phyloP scores from a whole-genome alignment of 2,329 filamentous ascomycete genomes.

The Penicillium sp. region DNA sequence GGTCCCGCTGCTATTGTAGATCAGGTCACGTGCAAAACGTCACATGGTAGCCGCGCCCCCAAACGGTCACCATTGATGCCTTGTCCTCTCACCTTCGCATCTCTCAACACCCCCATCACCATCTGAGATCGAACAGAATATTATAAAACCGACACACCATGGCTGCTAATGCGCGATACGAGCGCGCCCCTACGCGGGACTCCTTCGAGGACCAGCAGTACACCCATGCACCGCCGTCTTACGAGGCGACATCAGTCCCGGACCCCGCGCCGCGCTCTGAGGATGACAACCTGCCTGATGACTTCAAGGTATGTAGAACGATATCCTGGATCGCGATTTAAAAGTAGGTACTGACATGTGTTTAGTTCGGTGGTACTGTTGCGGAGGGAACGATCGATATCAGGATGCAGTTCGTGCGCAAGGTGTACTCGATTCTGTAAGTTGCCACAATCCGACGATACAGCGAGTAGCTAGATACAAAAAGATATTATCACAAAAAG shows the following conservation, averaged over 20 bases:
- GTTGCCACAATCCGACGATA: slow-evolving; percentile 26
- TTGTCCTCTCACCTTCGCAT: slow-evolving; percentile 6
- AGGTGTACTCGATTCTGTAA: slow-evolving; percentile 93
- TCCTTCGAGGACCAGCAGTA: slow-evolving; percentile 75
- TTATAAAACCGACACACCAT: slow-evolving; percentile 50
- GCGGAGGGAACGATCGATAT: slow-evolving; percentile 94
- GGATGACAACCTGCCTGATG: slow-evolving; percentile 91
- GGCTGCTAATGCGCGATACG: slow-evolving; percentile 80
- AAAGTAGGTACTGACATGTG: slow-evolving; percentile 16
- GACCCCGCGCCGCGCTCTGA: slow-evolving; percentile 69
- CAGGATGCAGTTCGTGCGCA: slow-evolving; percentile 93
- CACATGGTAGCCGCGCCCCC: slow-evolving; percentile 20
- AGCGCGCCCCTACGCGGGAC: slow-evolving; percentile 81
- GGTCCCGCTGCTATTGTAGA: too few relatives aligned
- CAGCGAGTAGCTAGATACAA: background rate
- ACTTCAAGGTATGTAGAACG: slow-evolving; percentile 75
- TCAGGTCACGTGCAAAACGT: slow-evolving; percentile 23
- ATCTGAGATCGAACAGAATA: background rate
- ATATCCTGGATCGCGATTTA: background rate
- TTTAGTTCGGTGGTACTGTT: slow-evolving; percentile 85
- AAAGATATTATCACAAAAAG: background rate
- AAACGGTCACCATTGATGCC: background rate
- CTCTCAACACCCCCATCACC: slow-evolving; percentile 5
- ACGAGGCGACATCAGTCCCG: slow-evolving; percentile 61
- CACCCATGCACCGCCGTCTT: slow-evolving; percentile 81